phyloP scores from a whole-genome alignment of 306 rosid species.

The Aeschynomene evenia region DNA sequence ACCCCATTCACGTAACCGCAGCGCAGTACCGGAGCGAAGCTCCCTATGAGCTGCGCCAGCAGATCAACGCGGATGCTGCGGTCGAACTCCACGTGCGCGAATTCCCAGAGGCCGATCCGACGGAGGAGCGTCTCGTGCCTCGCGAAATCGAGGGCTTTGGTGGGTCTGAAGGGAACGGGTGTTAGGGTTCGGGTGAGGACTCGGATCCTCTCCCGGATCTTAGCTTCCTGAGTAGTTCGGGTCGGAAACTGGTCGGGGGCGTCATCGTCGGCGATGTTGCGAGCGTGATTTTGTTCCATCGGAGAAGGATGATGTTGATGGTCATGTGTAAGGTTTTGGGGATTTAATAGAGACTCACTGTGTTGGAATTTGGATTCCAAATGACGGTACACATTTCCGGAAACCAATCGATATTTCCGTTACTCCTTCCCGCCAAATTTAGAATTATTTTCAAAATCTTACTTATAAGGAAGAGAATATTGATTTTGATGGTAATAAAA shows the following conservation, averaged over 20 bases:
- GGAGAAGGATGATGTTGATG: neutral
- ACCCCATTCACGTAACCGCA: slow-evolving; percentile 54
- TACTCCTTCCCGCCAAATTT: neutral
- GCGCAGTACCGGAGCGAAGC: slow-evolving; percentile 29
- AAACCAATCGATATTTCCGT: neutral
- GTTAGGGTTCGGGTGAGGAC: slow-evolving; percentile 50
- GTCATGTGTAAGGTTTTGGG: too few species aligned
- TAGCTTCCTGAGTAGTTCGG: slow-evolving; percentile 37
- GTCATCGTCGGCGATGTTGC: neutral
- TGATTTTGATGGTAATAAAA: too few species aligned
- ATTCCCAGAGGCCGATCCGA: slow-evolving; percentile 81
- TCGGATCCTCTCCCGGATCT: slow-evolving; percentile 49
- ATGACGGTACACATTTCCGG: too few species aligned
- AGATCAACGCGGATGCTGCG: slow-evolving; percentile 52
- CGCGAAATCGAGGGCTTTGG: slow-evolving; percentile 57
- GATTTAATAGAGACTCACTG: too few species aligned
- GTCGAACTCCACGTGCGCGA: slow-evolving; percentile 73
- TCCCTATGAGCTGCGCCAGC: slow-evolving; percentile 58
- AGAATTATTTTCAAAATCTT: too few species aligned
- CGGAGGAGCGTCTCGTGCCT: slow-evolving; percentile 58
- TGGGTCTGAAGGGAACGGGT: slow-evolving; percentile 68
- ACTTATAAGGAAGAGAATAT: too few species aligned
- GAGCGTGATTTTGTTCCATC: neutral
- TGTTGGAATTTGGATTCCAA: too few species aligned
- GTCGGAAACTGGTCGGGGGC: slow-evolving; percentile 14